Percentiles rank a stretch among this genome's conserved stretches.
Conservation (phyloP, 306 rosid genomes). For the Trifolium dubium region DNA sequence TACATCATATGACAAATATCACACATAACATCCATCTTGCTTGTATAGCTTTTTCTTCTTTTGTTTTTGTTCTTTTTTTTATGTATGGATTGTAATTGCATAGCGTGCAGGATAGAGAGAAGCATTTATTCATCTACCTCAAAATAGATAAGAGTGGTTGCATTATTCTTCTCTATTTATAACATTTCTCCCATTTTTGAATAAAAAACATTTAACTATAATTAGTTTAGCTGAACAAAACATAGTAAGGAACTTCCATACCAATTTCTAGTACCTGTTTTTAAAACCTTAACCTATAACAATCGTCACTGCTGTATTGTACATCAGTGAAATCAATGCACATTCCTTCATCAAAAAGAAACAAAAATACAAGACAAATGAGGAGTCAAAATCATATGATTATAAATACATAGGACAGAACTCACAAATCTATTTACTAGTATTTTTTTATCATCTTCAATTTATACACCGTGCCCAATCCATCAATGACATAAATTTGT, state of each 20-base stretch:
- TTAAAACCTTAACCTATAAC: slow-evolving; percentile 45
- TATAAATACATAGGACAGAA: slow-evolving; percentile 32
- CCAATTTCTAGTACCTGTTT: slow-evolving; percentile 36
- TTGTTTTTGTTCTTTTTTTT: slow-evolving; percentile 28
- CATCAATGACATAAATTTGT: slow-evolving; percentile 10
- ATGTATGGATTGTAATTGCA: slow-evolving; percentile 36
- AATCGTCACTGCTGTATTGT: slow-evolving; percentile 39
- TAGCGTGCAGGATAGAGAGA: slow-evolving; percentile 40
- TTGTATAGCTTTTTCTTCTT: slow-evolving; percentile 36
- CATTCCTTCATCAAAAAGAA: slow-evolving; percentile 64
- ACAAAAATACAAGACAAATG: slow-evolving; percentile 67
- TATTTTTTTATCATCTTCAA: slow-evolving; percentile 3
- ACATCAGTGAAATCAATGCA: slow-evolving; percentile 61
- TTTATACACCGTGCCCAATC: slow-evolving; percentile 40
- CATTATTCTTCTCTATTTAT: slow-evolving; percentile 40
- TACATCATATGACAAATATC: slow-evolving; percentile 41
- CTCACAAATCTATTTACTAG: slow-evolving; percentile 32
- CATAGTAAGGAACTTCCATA: slow-evolving; percentile 37
- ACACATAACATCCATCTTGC: slow-evolving; percentile 14
- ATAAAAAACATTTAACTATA: slow-evolving; percentile 22
- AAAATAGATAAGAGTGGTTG: slow-evolving; percentile 45
- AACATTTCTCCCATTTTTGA: slow-evolving; percentile 22
- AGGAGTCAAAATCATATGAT: slow-evolving; percentile 57
- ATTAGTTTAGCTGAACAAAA: slow-evolving; percentile 33
- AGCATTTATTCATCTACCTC: slow-evolving; percentile 38